A percentile compares a stretch with the other conserved stretches of the same genome.
Conservation (phyloP, 768 basidiomycete species). For the Suillus fuscotomentosus region DNA sequence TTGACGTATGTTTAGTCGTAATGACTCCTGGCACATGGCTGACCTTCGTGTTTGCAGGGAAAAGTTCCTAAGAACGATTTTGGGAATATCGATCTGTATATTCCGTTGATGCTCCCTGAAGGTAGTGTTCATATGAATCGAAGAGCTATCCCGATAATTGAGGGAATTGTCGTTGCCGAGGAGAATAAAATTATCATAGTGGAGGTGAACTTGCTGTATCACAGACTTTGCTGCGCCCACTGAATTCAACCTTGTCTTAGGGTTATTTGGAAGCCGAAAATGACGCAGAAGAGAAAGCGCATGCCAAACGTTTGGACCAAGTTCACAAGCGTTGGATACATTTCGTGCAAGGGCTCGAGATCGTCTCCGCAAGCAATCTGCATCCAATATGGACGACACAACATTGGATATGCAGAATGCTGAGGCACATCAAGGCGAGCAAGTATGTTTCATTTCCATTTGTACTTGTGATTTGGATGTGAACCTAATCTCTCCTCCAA, state of each 20-base stretch:
- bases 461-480: background rate
- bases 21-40: conserved; percentile 7
- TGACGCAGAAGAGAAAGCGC: conserved; percentile 73
- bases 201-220: conserved; percentile 52
- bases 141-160: conserved; percentile 79
- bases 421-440: conserved; percentile 20
- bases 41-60: conserved; percentile 52
- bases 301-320: conserved; percentile 71
- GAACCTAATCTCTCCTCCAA: conserved; percentile 2
- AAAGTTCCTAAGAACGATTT: conserved; percentile 93
- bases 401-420: conserved; percentile 14
- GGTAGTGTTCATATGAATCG: conserved; percentile 89
- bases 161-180: conserved; percentile 82
- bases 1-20: conserved; percentile 53
- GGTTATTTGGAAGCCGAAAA: conserved; percentile 85
- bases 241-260: conserved; percentile 37
- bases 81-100: conserved; percentile 96
- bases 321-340: conserved; percentile 87
- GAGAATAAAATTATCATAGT: conserved; percentile 74
- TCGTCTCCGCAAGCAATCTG: conserved; percentile 80
- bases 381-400: conserved; percentile 15
- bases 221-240: background rate
- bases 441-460: conserved; percentile 15
- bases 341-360: conserved; percentile 86
- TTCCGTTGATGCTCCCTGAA: conserved; percentile 88